Conservation (phyloP, 495 filamentous ascomycete genomes). For the Peziza echinospora region DNA sequence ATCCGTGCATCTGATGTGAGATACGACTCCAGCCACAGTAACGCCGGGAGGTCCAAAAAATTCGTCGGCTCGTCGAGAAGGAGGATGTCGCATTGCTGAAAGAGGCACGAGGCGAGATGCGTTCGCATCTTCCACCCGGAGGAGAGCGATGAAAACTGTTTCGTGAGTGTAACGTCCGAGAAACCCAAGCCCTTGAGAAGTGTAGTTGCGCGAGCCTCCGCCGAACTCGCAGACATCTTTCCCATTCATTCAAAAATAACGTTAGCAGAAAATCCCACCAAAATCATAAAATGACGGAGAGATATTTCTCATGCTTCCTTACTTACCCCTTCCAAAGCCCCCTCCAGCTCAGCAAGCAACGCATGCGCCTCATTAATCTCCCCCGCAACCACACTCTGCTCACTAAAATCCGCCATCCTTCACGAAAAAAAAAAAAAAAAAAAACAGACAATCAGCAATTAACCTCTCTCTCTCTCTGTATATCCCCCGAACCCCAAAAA, state of each 20-base stretch:
- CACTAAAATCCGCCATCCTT: constrained; percentile 32
- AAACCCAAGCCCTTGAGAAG: constrained; percentile 55
- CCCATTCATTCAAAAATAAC: no score
- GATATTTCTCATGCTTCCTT: constrained; percentile 29
- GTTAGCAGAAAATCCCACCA: no score
- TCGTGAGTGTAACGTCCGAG: constrained; percentile 32
- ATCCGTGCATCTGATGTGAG: constrained; percentile 30
- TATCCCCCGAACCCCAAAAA: no score
- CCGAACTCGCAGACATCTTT: no score
- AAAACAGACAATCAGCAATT: no score
- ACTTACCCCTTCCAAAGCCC: constrained; percentile 31
- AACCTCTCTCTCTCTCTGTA: no score
- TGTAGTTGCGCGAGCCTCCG: constrained; percentile 38
- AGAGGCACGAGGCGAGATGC: constrained; percentile 41
- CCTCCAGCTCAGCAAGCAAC: constrained; percentile 38
- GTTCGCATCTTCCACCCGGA: constrained; percentile 65
- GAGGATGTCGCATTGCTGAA: constrained; percentile 52
- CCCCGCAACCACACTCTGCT: constrained; percentile 29
- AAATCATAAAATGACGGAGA: no score
- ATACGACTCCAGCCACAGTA: constrained; percentile 60
- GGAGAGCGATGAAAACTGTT: constrained; percentile 40
- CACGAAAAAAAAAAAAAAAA: no score
- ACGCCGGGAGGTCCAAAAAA: constrained; percentile 62
- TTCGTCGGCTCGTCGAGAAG: no score
- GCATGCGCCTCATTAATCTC: constrained; percentile 44